phyloP scores from a whole-genome alignment of 306 rosid species.

The Inga oerstediana region DNA sequence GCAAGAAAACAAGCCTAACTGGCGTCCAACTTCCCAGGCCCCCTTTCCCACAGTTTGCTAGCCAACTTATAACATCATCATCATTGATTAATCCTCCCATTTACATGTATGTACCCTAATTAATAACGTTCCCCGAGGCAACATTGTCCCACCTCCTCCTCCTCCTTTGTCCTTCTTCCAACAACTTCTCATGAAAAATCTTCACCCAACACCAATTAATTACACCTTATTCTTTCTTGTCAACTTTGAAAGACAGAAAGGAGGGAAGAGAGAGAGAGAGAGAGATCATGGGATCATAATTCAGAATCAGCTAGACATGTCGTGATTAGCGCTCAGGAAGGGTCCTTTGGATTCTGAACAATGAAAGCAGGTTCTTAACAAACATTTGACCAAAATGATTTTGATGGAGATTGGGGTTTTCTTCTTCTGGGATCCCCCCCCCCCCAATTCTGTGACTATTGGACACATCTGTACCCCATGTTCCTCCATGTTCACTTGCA shows the following conservation, averaged over 20 bases:
- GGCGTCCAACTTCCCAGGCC: conserved; percentile 31
- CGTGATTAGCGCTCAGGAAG: conserved; percentile 66
- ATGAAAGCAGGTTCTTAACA: conserved; percentile 38
- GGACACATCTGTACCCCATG: conserved; percentile 61
- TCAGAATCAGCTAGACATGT: conserved; percentile 30
- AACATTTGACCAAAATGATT: conserved; percentile 53
- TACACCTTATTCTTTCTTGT: conserved; percentile 35
- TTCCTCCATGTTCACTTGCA: conserved; percentile 48
- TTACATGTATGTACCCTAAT: conserved; percentile 26
- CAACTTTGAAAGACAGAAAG: conserved; percentile 29
- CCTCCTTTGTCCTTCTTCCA: conserved; percentile 38
- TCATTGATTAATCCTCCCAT: conserved; percentile 1
- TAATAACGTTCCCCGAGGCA: conserved; percentile 56
- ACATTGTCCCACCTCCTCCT: conserved; percentile 33
- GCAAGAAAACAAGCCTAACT: conserved; percentile 30
- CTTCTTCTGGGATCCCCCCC: not conserved
- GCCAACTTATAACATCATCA: conserved; percentile 10
- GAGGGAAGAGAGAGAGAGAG: conserved; percentile 1
- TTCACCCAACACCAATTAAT: conserved; percentile 28
- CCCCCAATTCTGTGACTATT: not conserved
- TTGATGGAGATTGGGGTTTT: not conserved
- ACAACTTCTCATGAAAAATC: conserved; percentile 42
- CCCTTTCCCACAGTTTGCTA: conserved; percentile 32
- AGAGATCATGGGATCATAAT: conserved; percentile 5
- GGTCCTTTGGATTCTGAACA: conserved; percentile 61